Evolutionary conservation across 2,329 filamentous ascomycete species (phyloP).

Genomic region (Elsinoe australis): DNA sequence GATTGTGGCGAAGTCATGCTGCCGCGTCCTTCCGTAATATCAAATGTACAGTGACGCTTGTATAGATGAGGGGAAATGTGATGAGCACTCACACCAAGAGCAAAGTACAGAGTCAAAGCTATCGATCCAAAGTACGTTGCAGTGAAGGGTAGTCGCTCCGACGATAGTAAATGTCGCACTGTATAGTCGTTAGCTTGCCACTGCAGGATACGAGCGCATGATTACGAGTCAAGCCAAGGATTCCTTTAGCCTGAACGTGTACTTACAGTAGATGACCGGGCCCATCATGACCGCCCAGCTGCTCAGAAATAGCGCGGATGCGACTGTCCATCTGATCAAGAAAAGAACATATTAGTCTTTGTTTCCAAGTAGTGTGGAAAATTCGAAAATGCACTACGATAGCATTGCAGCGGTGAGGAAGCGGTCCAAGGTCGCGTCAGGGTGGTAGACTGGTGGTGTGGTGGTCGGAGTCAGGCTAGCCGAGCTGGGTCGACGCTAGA

Average conservation of each 20-base stretch:
- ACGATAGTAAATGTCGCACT: slow-evolving; percentile 74
- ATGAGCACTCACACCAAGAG: slow-evolving; percentile 67
- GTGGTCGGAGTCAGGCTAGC: slow-evolving; percentile 17
- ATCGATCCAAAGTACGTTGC: slow-evolving; percentile 93
- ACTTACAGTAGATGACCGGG: slow-evolving; percentile 62
- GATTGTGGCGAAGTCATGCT: background rate
- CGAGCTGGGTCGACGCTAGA: slow-evolving; percentile 20
- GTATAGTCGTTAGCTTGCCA: slow-evolving; percentile 16
- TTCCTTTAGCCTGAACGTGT: slow-evolving; percentile 5
- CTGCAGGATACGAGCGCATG: slow-evolving; percentile 2
- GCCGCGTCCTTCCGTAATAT: background rate
- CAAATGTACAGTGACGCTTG: background rate
- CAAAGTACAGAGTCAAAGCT: slow-evolving; percentile 80
- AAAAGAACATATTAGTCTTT: slow-evolving; percentile 29
- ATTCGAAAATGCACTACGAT: slow-evolving; percentile 17
- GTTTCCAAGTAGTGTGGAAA: slow-evolving; percentile 15
- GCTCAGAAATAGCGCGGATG: slow-evolving; percentile 78
- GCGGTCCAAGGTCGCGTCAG: slow-evolving; percentile 14
- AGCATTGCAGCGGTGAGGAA: slow-evolving; percentile 14
- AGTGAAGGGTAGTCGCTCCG: slow-evolving; percentile 81
- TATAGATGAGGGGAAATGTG: background rate
- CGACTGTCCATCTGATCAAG: slow-evolving; percentile 76
- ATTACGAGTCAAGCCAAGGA: slow-evolving; percentile 10
- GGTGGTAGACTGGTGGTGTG: slow-evolving; percentile 14
- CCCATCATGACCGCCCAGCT: slow-evolving; percentile 96